Base-by-base conservation (phyloP, 2,329 filamentous ascomycete species). In the Oidium heveae region DNA sequence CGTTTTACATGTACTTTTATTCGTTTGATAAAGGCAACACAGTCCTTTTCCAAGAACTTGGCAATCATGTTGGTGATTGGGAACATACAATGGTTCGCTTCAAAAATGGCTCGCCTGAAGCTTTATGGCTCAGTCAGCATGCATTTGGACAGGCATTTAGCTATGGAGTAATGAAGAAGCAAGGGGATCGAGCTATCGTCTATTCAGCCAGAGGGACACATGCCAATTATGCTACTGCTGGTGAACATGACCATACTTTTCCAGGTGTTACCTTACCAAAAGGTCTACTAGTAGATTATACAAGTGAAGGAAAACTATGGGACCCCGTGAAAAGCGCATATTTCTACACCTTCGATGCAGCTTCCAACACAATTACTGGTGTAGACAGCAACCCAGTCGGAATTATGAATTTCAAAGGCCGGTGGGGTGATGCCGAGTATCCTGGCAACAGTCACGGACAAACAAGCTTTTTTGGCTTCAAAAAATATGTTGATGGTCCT, bases 81-180 rank as follows among this genome's bases (percentile, higher is more conserved):
- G 78, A 82, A 62, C 77, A 82, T 63, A 78, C 74, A 55, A 80
- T 80, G 76, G 69, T 84, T 34, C 76, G 79, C 12, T 84, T 84
- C 64, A 53, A 68, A 16, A 68, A 79, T 54, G 74, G 74, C 10
- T 58, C 61, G 1, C 79, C 79, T 0, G 64, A 71, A 57, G 68
- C 70, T 0, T 63, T 82, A 13, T 83, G 77, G 76, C 82, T 72
- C 61, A 76, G 72, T 54, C 79, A 82, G 61, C 80, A 83, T 63
- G 65, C 69, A 33, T 70, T 72, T 57, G 80, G 80, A 4, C 69
- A 82, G 64, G 79, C 79, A 1, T 82, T 82, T 63, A 71, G 68
- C 2, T 83, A 79, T 61, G 59, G 66, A 3, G 68, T 71, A 1
- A 68, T 75, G 0, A 71, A 79, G 57, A 77, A 80, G 60, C 63